phyloP scores from a whole-genome alignment of 2,329 filamentous ascomycete species.

The Trichoderma sp. region DNA sequence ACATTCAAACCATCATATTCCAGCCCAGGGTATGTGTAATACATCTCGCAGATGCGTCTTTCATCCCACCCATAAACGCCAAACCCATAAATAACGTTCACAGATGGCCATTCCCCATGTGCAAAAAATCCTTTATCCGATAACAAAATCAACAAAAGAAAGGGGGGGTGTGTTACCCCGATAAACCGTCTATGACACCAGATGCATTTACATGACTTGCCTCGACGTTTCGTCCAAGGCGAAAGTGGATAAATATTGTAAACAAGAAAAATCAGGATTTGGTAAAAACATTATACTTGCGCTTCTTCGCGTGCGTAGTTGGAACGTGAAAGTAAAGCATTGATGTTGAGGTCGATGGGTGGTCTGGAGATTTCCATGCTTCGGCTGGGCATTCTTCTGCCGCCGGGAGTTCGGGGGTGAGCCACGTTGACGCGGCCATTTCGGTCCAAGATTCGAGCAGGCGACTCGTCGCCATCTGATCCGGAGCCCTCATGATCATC shows the following conservation, averaged over 20 bases:
- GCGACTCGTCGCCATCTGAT: conserved; percentile 44
- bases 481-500: conserved; percentile 38
- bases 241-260: neutral
- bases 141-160: neutral
- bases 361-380: conserved; percentile 54
- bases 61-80: conserved; percentile 1
- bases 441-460: conserved; percentile 47
- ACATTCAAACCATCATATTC: neutral
- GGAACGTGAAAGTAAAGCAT: conserved; percentile 20
- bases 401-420: conserved; percentile 54
- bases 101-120: neutral
- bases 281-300: neutral
- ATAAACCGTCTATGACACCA: neutral
- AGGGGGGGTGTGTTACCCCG: neutral
- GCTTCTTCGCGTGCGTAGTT: neutral
- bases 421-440: conserved; percentile 56
- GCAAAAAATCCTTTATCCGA: neutral
- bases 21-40: conserved; percentile 9
- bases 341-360: conserved; percentile 29
- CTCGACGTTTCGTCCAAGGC: neutral
- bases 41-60: neutral
- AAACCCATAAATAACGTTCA: neutral
- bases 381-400: conserved; percentile 51
- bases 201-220: neutral
- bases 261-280: neutral